Conservation (phyloP, 768 basidiomycete genomes). For the Suillus americanus region DNA sequence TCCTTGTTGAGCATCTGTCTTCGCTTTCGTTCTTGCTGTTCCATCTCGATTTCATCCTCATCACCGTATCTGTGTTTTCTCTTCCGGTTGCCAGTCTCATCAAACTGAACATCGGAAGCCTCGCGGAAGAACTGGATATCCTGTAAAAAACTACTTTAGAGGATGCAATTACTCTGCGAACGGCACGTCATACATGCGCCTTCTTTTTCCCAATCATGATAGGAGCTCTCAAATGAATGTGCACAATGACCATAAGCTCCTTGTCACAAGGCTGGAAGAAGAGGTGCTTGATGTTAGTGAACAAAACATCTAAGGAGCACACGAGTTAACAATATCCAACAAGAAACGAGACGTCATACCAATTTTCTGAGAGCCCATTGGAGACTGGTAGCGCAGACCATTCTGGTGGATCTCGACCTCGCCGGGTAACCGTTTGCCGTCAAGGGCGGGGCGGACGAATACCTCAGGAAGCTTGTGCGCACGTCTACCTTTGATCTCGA, state of each 20-base stretch:
- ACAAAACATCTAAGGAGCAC: constrained; percentile 71
- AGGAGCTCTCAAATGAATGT: constrained; percentile 89
- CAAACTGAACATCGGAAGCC: constrained; percentile 95
- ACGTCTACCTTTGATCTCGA: constrained; percentile 86
- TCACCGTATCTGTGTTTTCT: constrained; percentile 96
- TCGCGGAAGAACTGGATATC: constrained; percentile 99
- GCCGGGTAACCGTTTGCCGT: constrained; percentile 94
- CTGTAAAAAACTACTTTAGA: constrained; percentile 37
- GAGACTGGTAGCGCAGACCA: constrained; percentile 89
- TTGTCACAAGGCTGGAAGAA: constrained; percentile 99
- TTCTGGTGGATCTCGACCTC: constrained; percentile 98
- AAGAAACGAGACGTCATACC: constrained; percentile 47
- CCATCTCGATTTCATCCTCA: constrained; percentile 98
- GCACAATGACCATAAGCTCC: constrained; percentile 91
- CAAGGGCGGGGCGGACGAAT: constrained; percentile 89
- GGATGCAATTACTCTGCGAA: background rate
- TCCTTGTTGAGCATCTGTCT: constrained; percentile 89
- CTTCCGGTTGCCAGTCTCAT: constrained; percentile 99
- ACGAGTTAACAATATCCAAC: constrained; percentile 7
- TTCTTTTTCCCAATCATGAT: constrained; percentile 99
- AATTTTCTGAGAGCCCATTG: constrained; percentile 85
- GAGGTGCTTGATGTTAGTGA: constrained; percentile 96
- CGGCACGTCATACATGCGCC: constrained; percentile 64
- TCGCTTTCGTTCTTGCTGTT: constrained; percentile 93
- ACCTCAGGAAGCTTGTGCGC: constrained; percentile 89